Percentiles rank a stretch among this genome's conserved stretches.
Evolutionary conservation across 352 stramenopile species (phyloP).

Genomic region (Phytophthora palmivora): DNA sequence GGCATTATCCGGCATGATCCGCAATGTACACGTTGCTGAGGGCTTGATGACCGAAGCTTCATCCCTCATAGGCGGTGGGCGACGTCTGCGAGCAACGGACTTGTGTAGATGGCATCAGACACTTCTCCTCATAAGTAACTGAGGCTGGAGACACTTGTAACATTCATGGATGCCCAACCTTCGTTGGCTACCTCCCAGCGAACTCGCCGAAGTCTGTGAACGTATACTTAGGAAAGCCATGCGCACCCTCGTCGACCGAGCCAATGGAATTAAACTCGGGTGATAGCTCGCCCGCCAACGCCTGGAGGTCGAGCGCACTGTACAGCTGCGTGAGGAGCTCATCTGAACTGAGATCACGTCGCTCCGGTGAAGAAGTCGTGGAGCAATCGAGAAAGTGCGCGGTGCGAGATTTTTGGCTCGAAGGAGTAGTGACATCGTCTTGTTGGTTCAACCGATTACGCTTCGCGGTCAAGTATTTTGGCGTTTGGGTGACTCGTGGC

Average conservation of each 20-base stretch:
- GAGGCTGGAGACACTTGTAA: not conserved
- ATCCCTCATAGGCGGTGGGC: too few relatives aligned
- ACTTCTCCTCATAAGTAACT: not conserved
- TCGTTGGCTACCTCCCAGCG: conserved; percentile 15
- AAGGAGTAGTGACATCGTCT: not conserved
- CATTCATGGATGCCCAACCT: not conserved
- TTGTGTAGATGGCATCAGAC: too few relatives aligned
- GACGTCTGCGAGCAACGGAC: not conserved
- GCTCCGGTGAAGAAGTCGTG: conserved; percentile 3
- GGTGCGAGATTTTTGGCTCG: not conserved
- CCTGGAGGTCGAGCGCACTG: conserved; percentile 41
- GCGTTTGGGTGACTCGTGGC: conserved; percentile 29
- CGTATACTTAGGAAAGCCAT: conserved; percentile 23
- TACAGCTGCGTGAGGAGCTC: conserved; percentile 32
- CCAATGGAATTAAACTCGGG: conserved; percentile 10
- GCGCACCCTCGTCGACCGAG: conserved; percentile 14
- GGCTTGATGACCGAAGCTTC: too few relatives aligned
- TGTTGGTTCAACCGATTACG: conserved; percentile 19
- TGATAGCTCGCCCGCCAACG: conserved; percentile 27
- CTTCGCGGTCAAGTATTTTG: conserved; percentile 16
- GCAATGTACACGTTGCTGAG: too few relatives aligned
- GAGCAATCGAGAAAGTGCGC: conserved; percentile 13
- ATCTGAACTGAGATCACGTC: conserved; percentile 7
- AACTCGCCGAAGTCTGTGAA: conserved; percentile 36
- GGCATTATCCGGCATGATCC: conserved; percentile 9